phyloP scores from a whole-genome alignment of 164 flowering plant species.

The Vitis rupestris region DNA sequence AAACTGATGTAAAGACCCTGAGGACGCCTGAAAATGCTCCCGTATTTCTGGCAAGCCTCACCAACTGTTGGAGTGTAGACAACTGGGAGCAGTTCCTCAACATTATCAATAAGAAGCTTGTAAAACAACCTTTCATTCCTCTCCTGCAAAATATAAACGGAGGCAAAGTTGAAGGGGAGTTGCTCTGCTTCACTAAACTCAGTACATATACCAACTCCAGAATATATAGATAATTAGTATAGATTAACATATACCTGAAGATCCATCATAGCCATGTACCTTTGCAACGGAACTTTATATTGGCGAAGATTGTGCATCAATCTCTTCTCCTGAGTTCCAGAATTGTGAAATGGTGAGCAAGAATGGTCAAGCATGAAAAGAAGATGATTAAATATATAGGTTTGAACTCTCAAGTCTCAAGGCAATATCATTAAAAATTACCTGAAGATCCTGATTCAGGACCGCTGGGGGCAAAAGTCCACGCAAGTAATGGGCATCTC shows the following conservation, averaged over 20 bases:
- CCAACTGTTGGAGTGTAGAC: conserved; percentile 91
- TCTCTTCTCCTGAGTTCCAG: conserved; percentile 45
- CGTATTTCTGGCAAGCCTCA: conserved; percentile 91
- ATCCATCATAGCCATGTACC: conserved; percentile 63
- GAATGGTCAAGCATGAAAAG: background rate
- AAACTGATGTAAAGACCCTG: conserved; percentile 86
- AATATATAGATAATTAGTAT: background rate
- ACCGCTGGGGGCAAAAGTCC: conserved; percentile 61
- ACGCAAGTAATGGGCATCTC: conserved; percentile 61
- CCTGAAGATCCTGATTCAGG: conserved; percentile 63
- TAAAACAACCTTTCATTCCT: conserved; percentile 80
- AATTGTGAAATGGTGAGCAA: conserved; percentile 2
- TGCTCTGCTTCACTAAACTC: background rate
- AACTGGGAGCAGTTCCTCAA: conserved; percentile 79
- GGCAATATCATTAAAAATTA: conserved; percentile 5
- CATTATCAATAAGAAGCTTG: conserved; percentile 81
- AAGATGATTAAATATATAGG: background rate
- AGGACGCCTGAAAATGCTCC: conserved; percentile 81
- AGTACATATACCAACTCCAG: background rate
- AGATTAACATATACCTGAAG: conserved; percentile 39
- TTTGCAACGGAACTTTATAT: conserved; percentile 58
- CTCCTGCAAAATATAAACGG: conserved; percentile 44
- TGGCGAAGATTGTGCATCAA: conserved; percentile 49
- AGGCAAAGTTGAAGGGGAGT: no score
- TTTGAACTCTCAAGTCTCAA: background rate